A percentile compares a stretch with the other conserved stretches of the same genome.
Conservation (phyloP, 2,329 filamentous ascomycete genomes). For the Coniochaeta sp. region DNA sequence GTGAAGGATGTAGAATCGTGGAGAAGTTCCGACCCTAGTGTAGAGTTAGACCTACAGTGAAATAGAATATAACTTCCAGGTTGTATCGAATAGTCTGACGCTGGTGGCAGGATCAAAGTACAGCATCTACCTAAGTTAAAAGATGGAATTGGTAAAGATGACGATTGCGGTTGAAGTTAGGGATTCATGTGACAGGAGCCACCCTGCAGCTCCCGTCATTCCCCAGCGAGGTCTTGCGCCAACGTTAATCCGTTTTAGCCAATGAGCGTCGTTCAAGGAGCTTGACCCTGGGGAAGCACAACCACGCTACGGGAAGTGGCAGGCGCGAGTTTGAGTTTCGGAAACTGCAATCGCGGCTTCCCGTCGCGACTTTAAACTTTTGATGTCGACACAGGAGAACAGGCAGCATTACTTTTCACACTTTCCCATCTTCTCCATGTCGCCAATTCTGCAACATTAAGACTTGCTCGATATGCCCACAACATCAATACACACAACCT, state of each 20-base stretch:
- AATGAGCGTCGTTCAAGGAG: conserved; percentile 7
- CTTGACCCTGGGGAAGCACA: too few relatives aligned
- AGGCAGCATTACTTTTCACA: too few relatives aligned
- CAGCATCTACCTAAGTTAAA: too few relatives aligned
- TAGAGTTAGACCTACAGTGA: too few relatives aligned
- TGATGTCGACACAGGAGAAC: neutral
- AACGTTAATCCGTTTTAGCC: conserved; percentile 7
- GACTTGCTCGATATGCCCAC: conserved; percentile 15
- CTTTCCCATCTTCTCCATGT: neutral
- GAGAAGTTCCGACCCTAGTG: too few relatives aligned
- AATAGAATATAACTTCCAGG: too few relatives aligned
- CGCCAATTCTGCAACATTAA: neutral
- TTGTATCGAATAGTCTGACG: too few relatives aligned
- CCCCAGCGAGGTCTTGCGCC: too few relatives aligned
- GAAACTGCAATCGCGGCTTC: conserved; percentile 2
- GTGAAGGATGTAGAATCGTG: too few relatives aligned
- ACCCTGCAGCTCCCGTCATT: neutral
- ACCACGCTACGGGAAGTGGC: neutral
- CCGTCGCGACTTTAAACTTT: neutral
- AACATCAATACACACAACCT: conserved; percentile 11
- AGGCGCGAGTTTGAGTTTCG: conserved; percentile 1
- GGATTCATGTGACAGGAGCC: neutral
- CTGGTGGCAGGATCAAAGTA: too few relatives aligned
- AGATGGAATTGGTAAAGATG: too few relatives aligned
- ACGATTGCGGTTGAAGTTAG: neutral